These are phyloP conservation scores for Picea sitchensis DNA, from an alignment of 75 land plant species.

Conservation along the genomic window DNA sequence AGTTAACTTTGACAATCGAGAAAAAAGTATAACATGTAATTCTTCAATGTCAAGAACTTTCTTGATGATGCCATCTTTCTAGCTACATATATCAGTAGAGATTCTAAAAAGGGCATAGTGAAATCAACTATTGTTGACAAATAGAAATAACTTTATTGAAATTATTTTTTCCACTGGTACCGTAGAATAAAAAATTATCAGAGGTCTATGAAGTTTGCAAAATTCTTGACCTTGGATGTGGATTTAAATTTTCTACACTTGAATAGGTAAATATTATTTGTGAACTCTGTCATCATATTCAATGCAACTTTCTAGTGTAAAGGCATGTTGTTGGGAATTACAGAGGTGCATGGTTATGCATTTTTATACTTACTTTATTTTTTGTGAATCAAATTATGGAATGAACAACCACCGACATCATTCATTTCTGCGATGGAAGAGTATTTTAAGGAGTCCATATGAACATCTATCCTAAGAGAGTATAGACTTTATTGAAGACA, in stretches of 20 bases:
- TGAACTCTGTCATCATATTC: neutral
- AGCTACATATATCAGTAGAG: too few relatives aligned
- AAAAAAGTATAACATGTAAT: too few relatives aligned
- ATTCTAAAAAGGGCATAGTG: too few relatives aligned
- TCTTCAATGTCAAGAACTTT: too few relatives aligned
- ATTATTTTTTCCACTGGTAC: neutral
- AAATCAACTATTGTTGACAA: too few relatives aligned
- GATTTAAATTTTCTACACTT: conserved; percentile 63
- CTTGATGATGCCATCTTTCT: too few relatives aligned
- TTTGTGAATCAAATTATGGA: neutral
- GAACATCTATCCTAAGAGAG: neutral
- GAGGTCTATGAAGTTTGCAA: conserved; percentile 85
- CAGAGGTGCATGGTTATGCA: neutral
- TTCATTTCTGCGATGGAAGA: conserved; percentile 81
- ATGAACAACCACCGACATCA: conserved; percentile 76
- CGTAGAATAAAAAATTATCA: conserved; percentile 71
- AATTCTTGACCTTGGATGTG: conserved; percentile 60
- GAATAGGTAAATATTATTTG: conserved; percentile 58
- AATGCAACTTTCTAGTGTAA: neutral
- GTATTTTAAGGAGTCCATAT: conserved; percentile 65
- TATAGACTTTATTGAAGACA: neutral
- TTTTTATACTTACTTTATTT: neutral
- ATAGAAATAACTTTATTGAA: too few relatives aligned
- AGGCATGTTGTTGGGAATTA: neutral
- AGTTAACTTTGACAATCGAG: too few relatives aligned